Base-by-base conservation (phyloP, 2,329 filamentous ascomycete genomes). In the Botryotinia calthae region DNA sequence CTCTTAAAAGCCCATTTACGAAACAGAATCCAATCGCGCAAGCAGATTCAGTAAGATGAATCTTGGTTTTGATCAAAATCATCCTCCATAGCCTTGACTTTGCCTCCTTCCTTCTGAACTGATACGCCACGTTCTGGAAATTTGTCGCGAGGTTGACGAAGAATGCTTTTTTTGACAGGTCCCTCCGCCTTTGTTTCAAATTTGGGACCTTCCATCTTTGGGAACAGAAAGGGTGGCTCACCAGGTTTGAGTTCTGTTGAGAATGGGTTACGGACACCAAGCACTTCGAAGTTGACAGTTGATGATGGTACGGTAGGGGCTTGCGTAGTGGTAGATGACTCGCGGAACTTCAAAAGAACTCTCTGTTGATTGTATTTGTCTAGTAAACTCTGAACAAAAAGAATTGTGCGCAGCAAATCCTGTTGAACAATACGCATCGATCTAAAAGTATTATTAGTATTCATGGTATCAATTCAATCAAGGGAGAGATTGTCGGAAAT, bases 401-500 rank as follows among this genome's bases (percentile, higher is more conserved):
- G 2, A 22, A 31, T 54, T 4, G 18, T 67, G 5, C 64, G 64
- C 48, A 56, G 2, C 25, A 67, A 28, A n/a, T 67, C 64, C n/a
- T 67, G 48, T 18, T 67, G 25, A 0, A 67, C 12, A 31, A 67
- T 25, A 0, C 10, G 16, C 46, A 67, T 67, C 0, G 34, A 3
- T 10, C 64, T 67, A 18, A 5, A 20, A 16, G 9, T 2, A 67
- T 2, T 16, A 10, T 67, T 10, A 67, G 46, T 40, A 40, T 40
- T n/a, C 14, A 3, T 22, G 2, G 12, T 7, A 14, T 18, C 4
- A 1, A 40, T 10, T 40, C 1, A 12, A 18, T 1, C 34, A 16
- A 12, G n/a, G 25, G 1, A 28, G 7, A 8, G 5, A 18, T 54
- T 2, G 5, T 54, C 4, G 46, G 9, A 14, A 14, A 4, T n/a